Evolutionary conservation across 139 green algal genomes (phyloP).

Genomic region (Choricystis sp.): DNA sequence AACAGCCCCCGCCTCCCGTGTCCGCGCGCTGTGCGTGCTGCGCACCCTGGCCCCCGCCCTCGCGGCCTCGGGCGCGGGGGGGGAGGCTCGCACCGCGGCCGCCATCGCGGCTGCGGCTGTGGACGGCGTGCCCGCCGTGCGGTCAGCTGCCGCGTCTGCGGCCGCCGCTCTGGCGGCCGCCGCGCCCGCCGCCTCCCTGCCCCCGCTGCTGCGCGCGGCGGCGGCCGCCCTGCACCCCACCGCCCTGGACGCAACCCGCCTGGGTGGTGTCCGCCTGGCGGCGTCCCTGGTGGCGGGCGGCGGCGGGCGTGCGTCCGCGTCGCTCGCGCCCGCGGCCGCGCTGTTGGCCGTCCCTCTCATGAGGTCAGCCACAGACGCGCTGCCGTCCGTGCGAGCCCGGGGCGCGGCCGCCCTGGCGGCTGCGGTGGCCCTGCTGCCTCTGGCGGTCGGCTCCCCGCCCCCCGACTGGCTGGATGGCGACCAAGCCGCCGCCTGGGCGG

Average conservation of each 20-base stretch:
- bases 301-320: too few relatives aligned
- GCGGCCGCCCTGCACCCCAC: not conserved
- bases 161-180: not conserved
- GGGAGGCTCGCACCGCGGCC: not conserved
- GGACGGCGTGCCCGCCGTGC: not conserved
- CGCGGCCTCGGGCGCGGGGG: not conserved
- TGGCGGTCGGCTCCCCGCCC: slow-evolving; percentile 40
- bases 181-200: not conserved
- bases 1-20: slow-evolving; percentile 4
- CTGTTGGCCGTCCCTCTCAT: slow-evolving; percentile 81
- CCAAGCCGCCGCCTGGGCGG: slow-evolving; percentile 20
- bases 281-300: not conserved
- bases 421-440: slow-evolving; percentile 71
- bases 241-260: not conserved
- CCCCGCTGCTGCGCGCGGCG: not conserved
- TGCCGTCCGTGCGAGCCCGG: slow-evolving; percentile 24
- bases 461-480: slow-evolving; percentile 40
- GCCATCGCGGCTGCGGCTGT: not conserved
- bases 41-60: slow-evolving; percentile 3
- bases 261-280: not conserved
- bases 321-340: slow-evolving; percentile 12
- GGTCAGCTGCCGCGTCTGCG: not conserved
- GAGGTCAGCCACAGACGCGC: slow-evolving; percentile 67
- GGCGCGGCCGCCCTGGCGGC: slow-evolving; percentile 60
- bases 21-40: slow-evolving; percentile 13